Conservation (phyloP, 495 filamentous ascomycete species). For the Sordaria brevicollis region DNA sequence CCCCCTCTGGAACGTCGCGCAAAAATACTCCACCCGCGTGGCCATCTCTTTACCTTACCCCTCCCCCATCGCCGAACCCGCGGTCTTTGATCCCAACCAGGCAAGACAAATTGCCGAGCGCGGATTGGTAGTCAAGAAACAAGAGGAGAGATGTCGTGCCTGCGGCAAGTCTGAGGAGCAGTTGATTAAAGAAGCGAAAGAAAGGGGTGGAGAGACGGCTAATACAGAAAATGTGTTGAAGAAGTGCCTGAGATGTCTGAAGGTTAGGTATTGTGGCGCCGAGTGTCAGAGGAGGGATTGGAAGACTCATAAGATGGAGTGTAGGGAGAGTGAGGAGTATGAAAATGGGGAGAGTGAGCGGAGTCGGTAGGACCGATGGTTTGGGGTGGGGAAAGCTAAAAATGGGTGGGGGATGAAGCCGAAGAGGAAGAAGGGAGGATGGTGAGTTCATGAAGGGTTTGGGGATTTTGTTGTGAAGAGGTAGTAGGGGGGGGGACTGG, state of each 20-base stretch:
- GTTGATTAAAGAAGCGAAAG: not conserved
- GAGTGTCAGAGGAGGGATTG: constrained; percentile 30
- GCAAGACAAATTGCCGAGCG: not conserved
- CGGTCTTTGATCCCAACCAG: constrained; percentile 8
- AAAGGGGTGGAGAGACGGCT: not conserved
- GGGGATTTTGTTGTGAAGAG: too few relatives aligned
- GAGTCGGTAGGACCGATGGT: not conserved
- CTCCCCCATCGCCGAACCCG: constrained; percentile 20
- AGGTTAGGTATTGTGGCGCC: constrained; percentile 22
- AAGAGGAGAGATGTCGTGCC: constrained; percentile 10
- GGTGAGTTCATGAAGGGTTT: too few relatives aligned
- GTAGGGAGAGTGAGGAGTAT: constrained; percentile 7
- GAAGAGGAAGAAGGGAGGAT: not conserved
- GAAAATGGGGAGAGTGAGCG: constrained; percentile 1
- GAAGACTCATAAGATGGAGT: constrained; percentile 28
- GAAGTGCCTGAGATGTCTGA: constrained; percentile 19
- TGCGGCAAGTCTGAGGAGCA: constrained; percentile 17
- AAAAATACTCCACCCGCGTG: constrained; percentile 18
- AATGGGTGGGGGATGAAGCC: too few relatives aligned
- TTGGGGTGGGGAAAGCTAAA: too few relatives aligned
- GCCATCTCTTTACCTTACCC: constrained; percentile 27
- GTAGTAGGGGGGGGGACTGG: too few relatives aligned
- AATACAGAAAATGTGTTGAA: constrained; percentile 2
- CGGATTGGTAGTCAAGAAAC: not conserved
- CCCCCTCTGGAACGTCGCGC: constrained; percentile 18